Conservation (phyloP, 1,284 basidiomycete species). For the Termitomyces sp. region DNA sequence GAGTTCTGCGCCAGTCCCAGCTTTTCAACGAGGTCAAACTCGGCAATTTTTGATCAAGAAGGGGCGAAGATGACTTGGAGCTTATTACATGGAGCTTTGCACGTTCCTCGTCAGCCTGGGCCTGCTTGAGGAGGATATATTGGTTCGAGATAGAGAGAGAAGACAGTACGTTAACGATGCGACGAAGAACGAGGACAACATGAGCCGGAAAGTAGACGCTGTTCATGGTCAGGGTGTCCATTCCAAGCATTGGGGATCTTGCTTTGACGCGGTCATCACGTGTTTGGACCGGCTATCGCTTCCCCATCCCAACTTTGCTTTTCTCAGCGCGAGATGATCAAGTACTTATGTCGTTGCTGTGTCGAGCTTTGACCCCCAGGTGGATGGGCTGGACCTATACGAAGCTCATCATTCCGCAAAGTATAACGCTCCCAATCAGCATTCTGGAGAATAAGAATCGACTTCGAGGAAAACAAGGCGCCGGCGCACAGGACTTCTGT, state of each 20-base stretch:
- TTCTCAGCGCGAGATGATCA: no score
- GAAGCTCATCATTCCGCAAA: background rate
- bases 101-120: conserved; percentile 15
- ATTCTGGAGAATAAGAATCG: background rate
- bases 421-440: background rate
- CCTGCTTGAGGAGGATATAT: conserved; percentile 37
- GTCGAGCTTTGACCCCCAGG: background rate
- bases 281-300: background rate
- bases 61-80: background rate
- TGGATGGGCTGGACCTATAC: no score
- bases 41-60: conserved; percentile 22
- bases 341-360: background rate
- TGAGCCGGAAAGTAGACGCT: conserved; percentile 53
- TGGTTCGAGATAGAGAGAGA: conserved; percentile 62
- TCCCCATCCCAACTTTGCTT: background rate
- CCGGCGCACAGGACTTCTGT: background rate
- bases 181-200: conserved; percentile 53
- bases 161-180: conserved; percentile 63
- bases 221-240: conserved; percentile 13
- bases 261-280: conserved; percentile 9
- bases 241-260: conserved; percentile 8
- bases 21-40: conserved; percentile 18
- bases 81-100: conserved; percentile 2
- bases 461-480: background rate
- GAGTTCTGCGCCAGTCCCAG: conserved; percentile 15